Conservation (phyloP, 805 yeast genomes). For the Ogataea allantospora region DNA sequence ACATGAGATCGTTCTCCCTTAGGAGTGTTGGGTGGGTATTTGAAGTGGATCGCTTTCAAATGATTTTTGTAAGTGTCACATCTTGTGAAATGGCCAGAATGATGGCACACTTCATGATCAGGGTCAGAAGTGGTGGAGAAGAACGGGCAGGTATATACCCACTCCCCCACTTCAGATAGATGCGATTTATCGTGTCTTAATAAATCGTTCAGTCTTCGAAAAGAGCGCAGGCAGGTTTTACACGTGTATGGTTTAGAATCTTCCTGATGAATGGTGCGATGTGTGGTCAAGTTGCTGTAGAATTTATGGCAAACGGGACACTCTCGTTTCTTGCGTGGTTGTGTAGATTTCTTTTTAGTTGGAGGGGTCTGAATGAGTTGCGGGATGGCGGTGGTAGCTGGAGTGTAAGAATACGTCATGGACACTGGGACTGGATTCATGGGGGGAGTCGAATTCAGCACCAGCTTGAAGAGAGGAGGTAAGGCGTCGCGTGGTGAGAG, state of each 20-base stretch:
- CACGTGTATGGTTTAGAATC: slow-evolving; percentile 77
- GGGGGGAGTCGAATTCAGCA: slow-evolving; percentile 21
- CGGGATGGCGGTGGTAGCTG: no score
- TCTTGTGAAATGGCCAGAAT: slow-evolving; percentile 80
- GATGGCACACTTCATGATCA: slow-evolving; percentile 52
- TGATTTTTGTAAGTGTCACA: slow-evolving; percentile 93
- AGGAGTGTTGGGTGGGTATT: slow-evolving; percentile 82
- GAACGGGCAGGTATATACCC: slow-evolving; percentile 79
- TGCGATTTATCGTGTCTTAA: slow-evolving; percentile 85
- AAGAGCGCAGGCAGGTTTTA: slow-evolving; percentile 75
- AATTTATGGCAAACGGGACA: slow-evolving; percentile 41
- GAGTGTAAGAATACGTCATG: slow-evolving; percentile 9
- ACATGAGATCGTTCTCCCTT: slow-evolving; percentile 70
- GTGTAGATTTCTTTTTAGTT: not conserved
- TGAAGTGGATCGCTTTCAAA: slow-evolving; percentile 83
- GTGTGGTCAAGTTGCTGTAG: slow-evolving; percentile 81
- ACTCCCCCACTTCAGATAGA: slow-evolving; percentile 69
- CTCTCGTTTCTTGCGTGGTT: slow-evolving; percentile 35
- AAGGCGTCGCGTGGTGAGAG: slow-evolving; percentile 6
- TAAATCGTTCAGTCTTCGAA: slow-evolving; percentile 84
- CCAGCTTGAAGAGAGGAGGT: slow-evolving; percentile 28
- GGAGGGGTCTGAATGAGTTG: not conserved
- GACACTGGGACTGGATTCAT: slow-evolving; percentile 9
- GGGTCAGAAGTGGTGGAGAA: slow-evolving; percentile 41
- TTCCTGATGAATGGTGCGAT: slow-evolving; percentile 74